A percentile compares a stretch with the other conserved stretches of the same genome.
phyloP scores from a whole-genome alignment of 805 yeast species.

The Wickerhamomyces pijperi region DNA sequence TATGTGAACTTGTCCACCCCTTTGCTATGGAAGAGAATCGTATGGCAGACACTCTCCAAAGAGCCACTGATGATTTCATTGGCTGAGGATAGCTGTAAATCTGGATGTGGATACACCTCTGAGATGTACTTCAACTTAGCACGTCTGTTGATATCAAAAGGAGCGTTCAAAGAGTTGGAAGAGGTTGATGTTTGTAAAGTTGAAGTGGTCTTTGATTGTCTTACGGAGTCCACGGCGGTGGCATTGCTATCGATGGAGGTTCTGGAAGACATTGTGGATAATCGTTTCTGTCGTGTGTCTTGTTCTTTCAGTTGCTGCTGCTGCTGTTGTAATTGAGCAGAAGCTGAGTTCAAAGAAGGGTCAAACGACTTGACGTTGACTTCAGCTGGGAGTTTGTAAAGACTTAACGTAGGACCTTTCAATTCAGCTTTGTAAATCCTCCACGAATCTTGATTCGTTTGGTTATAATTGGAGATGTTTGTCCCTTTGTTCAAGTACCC shows the following conservation, averaged over 20 bases:
- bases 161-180: background rate
- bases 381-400: constrained; percentile 48
- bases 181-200: background rate
- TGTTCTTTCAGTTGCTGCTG: background rate
- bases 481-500: constrained; percentile 52
- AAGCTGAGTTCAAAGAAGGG: constrained; percentile 9
- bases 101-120: constrained; percentile 51
- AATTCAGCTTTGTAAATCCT: constrained; percentile 53
- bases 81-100: constrained; percentile 35
- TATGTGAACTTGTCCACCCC: constrained; percentile 27
- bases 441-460: constrained; percentile 18
- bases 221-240: constrained; percentile 8
- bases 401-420: constrained; percentile 51
- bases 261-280: constrained; percentile 15
- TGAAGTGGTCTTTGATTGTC: no score
- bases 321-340: constrained; percentile 1
- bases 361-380: constrained; percentile 32
- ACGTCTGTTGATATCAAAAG: background rate
- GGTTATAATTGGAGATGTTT: constrained; percentile 17
- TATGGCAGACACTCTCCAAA: constrained; percentile 68
- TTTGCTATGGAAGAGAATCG: constrained; percentile 44
- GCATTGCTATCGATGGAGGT: constrained; percentile 10
- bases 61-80: constrained; percentile 43
- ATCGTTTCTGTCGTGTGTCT: constrained; percentile 16
- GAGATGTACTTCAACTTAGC: constrained; percentile 24